Conservation (phyloP, 768 basidiomycete genomes). For the Lactifluus volemus region DNA sequence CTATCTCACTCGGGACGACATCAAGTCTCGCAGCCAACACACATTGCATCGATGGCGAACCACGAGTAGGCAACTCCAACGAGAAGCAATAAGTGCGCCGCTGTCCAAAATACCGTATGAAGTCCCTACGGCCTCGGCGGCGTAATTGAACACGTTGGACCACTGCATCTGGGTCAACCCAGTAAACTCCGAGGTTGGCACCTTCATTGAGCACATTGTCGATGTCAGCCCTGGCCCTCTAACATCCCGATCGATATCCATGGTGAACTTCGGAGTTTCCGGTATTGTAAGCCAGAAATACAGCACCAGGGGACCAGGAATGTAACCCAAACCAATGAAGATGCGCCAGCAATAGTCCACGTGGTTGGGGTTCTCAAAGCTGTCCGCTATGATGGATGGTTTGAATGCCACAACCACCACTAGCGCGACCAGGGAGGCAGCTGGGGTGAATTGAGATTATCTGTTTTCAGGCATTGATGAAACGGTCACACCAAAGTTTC, state of each 20-base stretch:
- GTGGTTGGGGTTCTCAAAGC: constrained; percentile 32
- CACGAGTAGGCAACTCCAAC: constrained; percentile 75
- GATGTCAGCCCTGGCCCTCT: constrained; percentile 64
- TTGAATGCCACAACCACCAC: constrained; percentile 66
- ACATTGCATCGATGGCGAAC: constrained; percentile 71
- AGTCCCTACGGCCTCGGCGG: constrained; percentile 54
- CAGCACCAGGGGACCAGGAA: constrained; percentile 72
- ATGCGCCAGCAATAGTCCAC: constrained; percentile 82
- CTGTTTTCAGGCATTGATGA: neutral
- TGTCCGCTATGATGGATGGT: constrained; percentile 41
- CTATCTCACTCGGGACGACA: too few relatives aligned
- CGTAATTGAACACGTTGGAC: constrained; percentile 60
- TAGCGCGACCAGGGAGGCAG: constrained; percentile 57
- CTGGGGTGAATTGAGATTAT: constrained; percentile 43
- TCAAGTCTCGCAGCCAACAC: too few relatives aligned
- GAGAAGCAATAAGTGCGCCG: constrained; percentile 68
- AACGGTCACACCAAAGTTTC: constrained; percentile 53
- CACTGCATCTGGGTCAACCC: constrained; percentile 46
- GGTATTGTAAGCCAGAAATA: constrained; percentile 93
- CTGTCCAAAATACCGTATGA: constrained; percentile 59
- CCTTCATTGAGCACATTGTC: constrained; percentile 46
- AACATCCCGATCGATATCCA: constrained; percentile 85
- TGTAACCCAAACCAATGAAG: constrained; percentile 78
- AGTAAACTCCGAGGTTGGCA: constrained; percentile 27
- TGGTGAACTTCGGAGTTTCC: constrained; percentile 85